Evolutionary conservation across 2,329 filamentous ascomycete genomes (phyloP).

Genomic region (Curvularia verruculosa): DNA sequence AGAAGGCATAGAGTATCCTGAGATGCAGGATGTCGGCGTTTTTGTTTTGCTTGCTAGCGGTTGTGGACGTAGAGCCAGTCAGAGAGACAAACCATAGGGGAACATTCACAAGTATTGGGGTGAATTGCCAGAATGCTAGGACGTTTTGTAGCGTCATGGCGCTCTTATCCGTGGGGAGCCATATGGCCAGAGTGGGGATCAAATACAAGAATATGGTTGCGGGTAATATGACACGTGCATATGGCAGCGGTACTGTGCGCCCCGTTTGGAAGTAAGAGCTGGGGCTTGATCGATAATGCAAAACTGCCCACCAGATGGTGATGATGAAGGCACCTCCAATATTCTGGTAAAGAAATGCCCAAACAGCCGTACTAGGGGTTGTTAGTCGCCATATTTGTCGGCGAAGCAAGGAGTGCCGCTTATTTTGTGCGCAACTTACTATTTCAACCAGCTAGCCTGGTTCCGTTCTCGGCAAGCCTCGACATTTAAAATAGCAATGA

Average conservation of each 20-base stretch:
- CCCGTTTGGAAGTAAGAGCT: constrained; percentile 24
- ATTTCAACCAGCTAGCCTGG: constrained; percentile 23
- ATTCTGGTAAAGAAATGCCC: constrained; percentile 23
- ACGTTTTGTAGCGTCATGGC: constrained; percentile 10
- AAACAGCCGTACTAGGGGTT: constrained; percentile 13
- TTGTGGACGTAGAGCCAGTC: constrained; percentile 14
- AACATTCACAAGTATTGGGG: constrained; percentile 21
- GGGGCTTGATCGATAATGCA: constrained; percentile 16
- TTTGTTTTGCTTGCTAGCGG: constrained; percentile 8
- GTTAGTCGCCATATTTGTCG: neutral
- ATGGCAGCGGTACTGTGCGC: constrained; percentile 19
- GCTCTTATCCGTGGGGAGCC: constrained; percentile 6
- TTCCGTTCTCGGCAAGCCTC: constrained; percentile 27
- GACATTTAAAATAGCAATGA: constrained; percentile 19
- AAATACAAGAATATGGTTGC: constrained; percentile 18
- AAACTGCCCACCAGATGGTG: constrained; percentile 20
- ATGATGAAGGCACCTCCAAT: constrained; percentile 21
- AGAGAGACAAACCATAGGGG: constrained; percentile 24
- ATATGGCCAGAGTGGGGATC: constrained; percentile 20
- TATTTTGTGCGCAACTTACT: constrained; percentile 13
- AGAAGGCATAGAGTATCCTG: constrained; percentile 17
- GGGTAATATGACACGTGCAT: constrained; percentile 22
- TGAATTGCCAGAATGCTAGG: constrained; percentile 25
- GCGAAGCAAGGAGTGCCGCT: neutral
- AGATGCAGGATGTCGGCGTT: constrained; percentile 18